Percentiles rank a stretch among this genome's conserved stretches.
phyloP scores from a whole-genome alignment of 306 rosid species.

The Fragaria iinumae region DNA sequence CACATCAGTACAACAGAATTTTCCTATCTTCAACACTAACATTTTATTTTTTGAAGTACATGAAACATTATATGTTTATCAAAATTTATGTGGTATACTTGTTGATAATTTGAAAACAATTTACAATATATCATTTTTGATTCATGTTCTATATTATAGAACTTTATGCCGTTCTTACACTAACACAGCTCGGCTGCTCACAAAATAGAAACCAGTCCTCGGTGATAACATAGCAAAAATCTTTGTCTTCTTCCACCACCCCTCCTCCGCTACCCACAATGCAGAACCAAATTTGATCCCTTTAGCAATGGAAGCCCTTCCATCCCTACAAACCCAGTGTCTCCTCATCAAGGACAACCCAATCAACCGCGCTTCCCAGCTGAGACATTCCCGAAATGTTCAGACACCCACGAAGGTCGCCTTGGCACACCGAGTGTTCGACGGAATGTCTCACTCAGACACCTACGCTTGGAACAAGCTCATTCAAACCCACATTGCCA shows the following conservation, averaged over 20 bases:
- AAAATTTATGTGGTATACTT: too few species aligned
- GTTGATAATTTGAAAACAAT: too few species aligned
- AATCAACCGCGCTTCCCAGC: background rate
- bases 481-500: conserved; percentile 52
- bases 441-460: conserved; percentile 52
- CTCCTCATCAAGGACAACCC: background rate
- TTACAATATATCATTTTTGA: too few species aligned
- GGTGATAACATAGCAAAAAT: background rate
- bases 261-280: background rate
- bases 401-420: background rate
- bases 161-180: too few species aligned
- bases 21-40: too few species aligned
- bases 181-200: too few species aligned
- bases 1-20: too few species aligned
- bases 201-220: background rate
- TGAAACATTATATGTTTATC: too few species aligned
- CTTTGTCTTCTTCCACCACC: background rate
- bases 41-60: too few species aligned
- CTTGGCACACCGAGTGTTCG: conserved; percentile 38
- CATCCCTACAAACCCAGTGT: background rate
- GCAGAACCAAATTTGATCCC: background rate
- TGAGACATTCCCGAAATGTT: background rate
- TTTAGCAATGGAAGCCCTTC: conserved; percentile 3
- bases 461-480: conserved; percentile 71
- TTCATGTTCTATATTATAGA: too few species aligned